phyloP scores from a whole-genome alignment of 345 rosid genomes.

The Toxicodendron radicans region DNA sequence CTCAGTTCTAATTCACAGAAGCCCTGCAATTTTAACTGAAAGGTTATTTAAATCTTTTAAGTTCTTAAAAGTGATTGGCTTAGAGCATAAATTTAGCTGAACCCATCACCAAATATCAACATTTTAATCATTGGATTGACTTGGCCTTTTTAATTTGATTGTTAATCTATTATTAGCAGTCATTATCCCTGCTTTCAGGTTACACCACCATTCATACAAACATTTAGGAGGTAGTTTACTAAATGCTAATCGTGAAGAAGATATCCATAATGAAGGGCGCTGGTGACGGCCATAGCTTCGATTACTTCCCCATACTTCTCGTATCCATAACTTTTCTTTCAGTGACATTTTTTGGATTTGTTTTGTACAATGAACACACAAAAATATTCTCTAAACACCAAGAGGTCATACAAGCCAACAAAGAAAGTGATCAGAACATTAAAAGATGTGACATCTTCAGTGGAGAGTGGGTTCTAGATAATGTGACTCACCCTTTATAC shows the following conservation, averaged over 20 bases:
- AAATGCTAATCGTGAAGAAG: neutral
- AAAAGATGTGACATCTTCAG: constrained; percentile 66
- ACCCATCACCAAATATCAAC: too few species aligned
- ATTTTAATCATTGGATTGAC: too few species aligned
- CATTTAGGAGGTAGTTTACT: too few species aligned
- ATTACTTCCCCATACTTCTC: constrained; percentile 34
- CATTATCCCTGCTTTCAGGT: neutral
- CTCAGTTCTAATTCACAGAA: too few species aligned
- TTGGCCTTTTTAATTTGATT: too few species aligned
- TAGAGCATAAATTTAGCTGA: too few species aligned
- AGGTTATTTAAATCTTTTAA: too few species aligned
- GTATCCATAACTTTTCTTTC: constrained; percentile 30
- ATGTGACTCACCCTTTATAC: constrained; percentile 60
- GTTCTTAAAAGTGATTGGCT: too few species aligned
- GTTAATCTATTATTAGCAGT: too few species aligned
- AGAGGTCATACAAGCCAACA: constrained; percentile 10
- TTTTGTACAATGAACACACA: constrained; percentile 39
- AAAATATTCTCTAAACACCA: constrained; percentile 19
- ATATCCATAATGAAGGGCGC: constrained; percentile 20
- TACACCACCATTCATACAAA: neutral
- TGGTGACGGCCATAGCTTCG: constrained; percentile 22
- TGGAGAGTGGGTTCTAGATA: constrained; percentile 79
- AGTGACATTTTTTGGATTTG: constrained; percentile 47
- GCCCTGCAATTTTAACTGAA: too few species aligned
- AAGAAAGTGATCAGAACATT: neutral